A percentile compares a stretch with the other conserved stretches of the same genome.
Evolutionary conservation across 441 rosid genomes (phyloP).

Genomic region (Melastoma candidum): DNA sequence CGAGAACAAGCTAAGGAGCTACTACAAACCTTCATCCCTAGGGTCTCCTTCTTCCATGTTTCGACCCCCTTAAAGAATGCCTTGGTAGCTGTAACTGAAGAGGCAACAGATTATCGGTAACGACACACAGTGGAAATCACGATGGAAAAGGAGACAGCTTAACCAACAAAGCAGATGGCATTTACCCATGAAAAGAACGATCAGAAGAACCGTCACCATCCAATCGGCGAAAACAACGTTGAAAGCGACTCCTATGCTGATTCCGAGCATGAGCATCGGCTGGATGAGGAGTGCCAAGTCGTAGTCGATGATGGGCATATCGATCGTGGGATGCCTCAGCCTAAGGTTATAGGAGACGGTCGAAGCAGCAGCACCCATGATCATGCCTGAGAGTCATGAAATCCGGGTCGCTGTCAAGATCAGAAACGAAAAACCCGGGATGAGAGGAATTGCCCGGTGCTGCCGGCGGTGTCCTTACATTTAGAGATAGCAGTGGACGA

Average conservation of each 20-base stretch:
- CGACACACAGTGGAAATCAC: no score
- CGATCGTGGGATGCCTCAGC: conserved; percentile 54
- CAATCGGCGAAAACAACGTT: conserved; percentile 62
- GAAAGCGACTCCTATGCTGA: conserved; percentile 60
- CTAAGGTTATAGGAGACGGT: conserved; percentile 58
- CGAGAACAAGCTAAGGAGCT: not conserved
- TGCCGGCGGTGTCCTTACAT: conserved; percentile 15
- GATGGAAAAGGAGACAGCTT: no score
- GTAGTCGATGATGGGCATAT: conserved; percentile 64
- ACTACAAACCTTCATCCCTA: conserved; percentile 34
- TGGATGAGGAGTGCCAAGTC: conserved; percentile 66
- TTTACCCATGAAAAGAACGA: conserved; percentile 55
- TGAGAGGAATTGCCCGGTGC: not conserved
- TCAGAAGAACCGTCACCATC: conserved; percentile 67
- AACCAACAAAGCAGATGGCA: not conserved
- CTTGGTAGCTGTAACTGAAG: conserved; percentile 52
- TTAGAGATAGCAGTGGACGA: conserved; percentile 34
- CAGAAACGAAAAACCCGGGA: not conserved
- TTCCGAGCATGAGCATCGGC: conserved; percentile 73
- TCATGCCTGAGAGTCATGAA: conserved; percentile 36
- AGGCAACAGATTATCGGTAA: conserved; percentile 3
- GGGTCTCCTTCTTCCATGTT: conserved; percentile 63
- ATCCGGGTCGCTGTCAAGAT: not conserved
- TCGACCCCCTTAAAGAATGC: conserved; percentile 61
- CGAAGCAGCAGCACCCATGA: conserved; percentile 64